These are phyloP conservation scores for Globisporangium heterothallicum DNA, from an alignment of 352 stramenopile species.

Conservation along the genomic window DNA sequence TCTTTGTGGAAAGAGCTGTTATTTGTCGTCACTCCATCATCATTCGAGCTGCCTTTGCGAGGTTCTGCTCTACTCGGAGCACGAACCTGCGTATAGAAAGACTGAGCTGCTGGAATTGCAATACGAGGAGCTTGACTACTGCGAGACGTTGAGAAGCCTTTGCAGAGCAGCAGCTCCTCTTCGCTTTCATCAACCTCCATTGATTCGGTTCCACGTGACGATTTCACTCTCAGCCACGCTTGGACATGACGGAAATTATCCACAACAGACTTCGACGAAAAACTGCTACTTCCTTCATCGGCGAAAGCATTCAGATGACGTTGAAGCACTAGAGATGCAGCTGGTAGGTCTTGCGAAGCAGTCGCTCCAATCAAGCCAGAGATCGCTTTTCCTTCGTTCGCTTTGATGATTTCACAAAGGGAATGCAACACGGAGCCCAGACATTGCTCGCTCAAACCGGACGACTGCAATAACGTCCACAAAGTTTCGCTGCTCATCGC, in stretches of 20 bases:
- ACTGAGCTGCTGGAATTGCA: neutral
- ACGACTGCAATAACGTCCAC: constrained; percentile 53
- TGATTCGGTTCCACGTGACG: constrained; percentile 5
- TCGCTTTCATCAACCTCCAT: constrained; percentile 20
- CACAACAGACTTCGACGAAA: constrained; percentile 3
- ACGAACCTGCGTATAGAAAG: constrained; percentile 1
- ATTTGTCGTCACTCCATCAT: neutral
- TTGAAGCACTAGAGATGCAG: neutral
- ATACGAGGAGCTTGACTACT: constrained; percentile 6
- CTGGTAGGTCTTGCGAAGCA: neutral
- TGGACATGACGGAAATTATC: constrained; percentile 22
- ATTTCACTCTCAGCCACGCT: constrained; percentile 24
- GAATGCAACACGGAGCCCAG: constrained; percentile 27
- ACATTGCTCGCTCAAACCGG: constrained; percentile 39
- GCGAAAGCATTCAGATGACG: constrained; percentile 7
- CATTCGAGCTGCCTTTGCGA: neutral
- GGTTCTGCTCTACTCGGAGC: neutral
- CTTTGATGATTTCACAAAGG: constrained; percentile 23
- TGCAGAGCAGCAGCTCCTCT: constrained; percentile 33
- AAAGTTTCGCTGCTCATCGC: constrained; percentile 50
- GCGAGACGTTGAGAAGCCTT: constrained; percentile 30
- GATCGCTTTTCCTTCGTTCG: constrained; percentile 40
- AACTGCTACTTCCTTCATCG: constrained; percentile 10
- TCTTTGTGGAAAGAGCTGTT: neutral
- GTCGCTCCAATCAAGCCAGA: constrained; percentile 25